Evolutionary conservation across 228 moss, liverwort and hornwort species (phyloP).

Genomic region (Sphagnum magellanicum): DNA sequence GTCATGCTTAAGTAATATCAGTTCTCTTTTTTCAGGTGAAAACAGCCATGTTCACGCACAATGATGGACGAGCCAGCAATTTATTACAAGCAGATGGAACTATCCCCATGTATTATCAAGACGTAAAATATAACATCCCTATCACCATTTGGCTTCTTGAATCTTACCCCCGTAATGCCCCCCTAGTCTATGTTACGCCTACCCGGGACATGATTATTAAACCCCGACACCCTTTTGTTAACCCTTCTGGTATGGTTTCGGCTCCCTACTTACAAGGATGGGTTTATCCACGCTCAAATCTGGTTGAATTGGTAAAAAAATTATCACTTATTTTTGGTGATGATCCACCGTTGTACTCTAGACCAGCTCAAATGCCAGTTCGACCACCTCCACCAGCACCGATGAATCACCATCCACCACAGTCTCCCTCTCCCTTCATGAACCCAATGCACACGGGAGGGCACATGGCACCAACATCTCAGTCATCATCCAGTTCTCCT

Average conservation of each 20-base stretch:
- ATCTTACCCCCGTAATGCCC: constrained; percentile 74
- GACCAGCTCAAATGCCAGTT: constrained; percentile 30
- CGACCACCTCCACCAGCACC: constrained; percentile 52
- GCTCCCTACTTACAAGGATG: constrained; percentile 75
- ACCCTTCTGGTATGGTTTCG: constrained; percentile 80
- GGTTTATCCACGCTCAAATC: constrained; percentile 87
- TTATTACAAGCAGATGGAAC: constrained; percentile 94
- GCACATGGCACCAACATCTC: constrained; percentile 11
- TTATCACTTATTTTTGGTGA: constrained; percentile 86
- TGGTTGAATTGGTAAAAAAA: constrained; percentile 89
- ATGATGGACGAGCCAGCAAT: constrained; percentile 77
- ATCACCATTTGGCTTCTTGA: constrained; percentile 94
- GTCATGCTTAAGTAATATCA: too few relatives aligned
- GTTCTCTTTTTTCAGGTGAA: constrained; percentile 46
- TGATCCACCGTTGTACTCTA: constrained; percentile 87
- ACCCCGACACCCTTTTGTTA: constrained; percentile 85
- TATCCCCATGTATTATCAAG: constrained; percentile 97
- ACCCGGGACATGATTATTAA: constrained; percentile 98
- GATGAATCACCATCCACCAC: constrained; percentile 8
- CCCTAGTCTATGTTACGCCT: constrained; percentile 88
- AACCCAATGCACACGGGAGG: constrained; percentile 85
- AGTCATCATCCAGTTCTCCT: constrained; percentile 5
- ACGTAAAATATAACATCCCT: constrained; percentile 97
- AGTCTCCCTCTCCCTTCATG: constrained; percentile 30
- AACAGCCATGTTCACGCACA: constrained; percentile 80